Evolutionary conservation across 176 grass and related monocot genomes (phyloP).

Genomic region (Oryza meridionalis): DNA sequence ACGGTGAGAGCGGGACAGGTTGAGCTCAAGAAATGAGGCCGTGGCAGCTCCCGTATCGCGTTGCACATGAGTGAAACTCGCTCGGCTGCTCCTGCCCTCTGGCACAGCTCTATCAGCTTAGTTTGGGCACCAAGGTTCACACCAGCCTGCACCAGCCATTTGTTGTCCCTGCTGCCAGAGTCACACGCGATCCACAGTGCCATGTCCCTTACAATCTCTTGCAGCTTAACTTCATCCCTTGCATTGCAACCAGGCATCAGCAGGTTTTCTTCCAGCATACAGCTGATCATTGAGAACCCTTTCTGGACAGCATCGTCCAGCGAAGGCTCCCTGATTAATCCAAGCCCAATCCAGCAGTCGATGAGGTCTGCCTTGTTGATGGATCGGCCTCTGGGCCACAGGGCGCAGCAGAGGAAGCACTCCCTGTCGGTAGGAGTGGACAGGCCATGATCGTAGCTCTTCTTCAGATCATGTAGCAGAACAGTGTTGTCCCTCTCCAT

Average conservation of each 20-base stretch:
- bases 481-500: not conserved
- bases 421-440: not conserved
- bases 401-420: conserved; percentile 33
- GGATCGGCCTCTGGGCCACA: conserved; percentile 29
- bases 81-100: conserved; percentile 8
- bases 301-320: conserved; percentile 14
- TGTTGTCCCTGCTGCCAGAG: conserved; percentile 27
- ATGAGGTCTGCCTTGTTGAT: conserved; percentile 27
- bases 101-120: not conserved
- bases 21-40: not conserved
- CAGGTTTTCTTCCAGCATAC: conserved; percentile 1
- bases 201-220: conserved; percentile 36
- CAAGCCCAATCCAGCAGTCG: conserved; percentile 26
- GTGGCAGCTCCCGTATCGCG: not conserved
- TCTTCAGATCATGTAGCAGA: conserved; percentile 31
- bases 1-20: conserved; percentile 5
- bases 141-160: conserved; percentile 33
- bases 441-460: conserved; percentile 34
- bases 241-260: conserved; percentile 4
- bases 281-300: conserved; percentile 21
- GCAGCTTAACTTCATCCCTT: conserved; percentile 24
- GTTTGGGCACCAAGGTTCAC: not conserved
- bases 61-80: conserved; percentile 31
- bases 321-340: conserved; percentile 20
- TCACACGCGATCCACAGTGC: conserved; percentile 34